Evolutionary conservation across 768 basidiomycete genomes (phyloP).

Genomic region (Pisolithus orientalis): DNA sequence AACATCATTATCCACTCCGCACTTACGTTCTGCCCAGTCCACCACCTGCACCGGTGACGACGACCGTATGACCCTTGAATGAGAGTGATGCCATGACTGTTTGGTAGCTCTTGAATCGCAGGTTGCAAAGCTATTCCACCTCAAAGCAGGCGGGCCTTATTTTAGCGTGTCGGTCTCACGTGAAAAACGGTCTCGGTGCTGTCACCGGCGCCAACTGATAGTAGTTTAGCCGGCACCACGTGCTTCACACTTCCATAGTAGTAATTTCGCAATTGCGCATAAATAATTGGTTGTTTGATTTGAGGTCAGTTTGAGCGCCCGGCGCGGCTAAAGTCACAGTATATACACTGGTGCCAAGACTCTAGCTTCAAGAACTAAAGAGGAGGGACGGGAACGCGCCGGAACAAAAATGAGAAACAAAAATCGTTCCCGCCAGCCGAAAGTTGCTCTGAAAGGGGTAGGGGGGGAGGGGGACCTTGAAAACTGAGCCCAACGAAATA

Average conservation of each 20-base stretch:
- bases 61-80: slow-evolving; percentile 86
- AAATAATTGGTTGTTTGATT: slow-evolving; percentile 22
- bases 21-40: slow-evolving; percentile 89
- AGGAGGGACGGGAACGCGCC: slow-evolving; percentile 22
- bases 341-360: slow-evolving; percentile 19
- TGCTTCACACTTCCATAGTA: neutral
- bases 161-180: slow-evolving; percentile 6
- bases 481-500: slow-evolving; percentile 18
- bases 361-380: slow-evolving; percentile 12
- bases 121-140: neutral
- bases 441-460: slow-evolving; percentile 6
- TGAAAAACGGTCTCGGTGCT: slow-evolving; percentile 1
- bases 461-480: neutral
- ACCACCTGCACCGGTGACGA: slow-evolving; percentile 94
- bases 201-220: too few species aligned
- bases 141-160: neutral
- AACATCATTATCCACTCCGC: neutral
- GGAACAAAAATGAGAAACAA: slow-evolving; percentile 19
- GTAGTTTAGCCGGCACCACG: neutral
- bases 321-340: slow-evolving; percentile 29
- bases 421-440: slow-evolving; percentile 18
- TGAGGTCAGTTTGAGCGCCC: slow-evolving; percentile 21
- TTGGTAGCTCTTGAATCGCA: neutral
- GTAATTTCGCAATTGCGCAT: neutral
- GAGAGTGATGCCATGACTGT: slow-evolving; percentile 47